Percentiles rank a stretch among this genome's conserved stretches.
These are phyloP conservation scores for Lodderomyces jiufengensis DNA, from an alignment of 1,139 yeast species.

Conservation along the genomic window DNA sequence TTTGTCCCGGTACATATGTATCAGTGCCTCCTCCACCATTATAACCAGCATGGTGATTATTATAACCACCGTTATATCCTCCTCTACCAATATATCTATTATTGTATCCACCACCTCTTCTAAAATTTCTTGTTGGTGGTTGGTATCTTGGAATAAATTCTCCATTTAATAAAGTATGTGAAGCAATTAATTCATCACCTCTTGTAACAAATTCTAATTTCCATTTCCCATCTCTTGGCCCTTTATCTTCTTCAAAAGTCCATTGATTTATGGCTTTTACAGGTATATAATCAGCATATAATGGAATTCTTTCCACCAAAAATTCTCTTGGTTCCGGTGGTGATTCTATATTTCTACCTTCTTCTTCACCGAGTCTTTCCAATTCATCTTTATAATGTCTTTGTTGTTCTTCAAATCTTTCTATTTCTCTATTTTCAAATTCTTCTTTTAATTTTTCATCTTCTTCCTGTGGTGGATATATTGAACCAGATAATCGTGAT, in stretches of 20 bases:
- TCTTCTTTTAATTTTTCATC: constrained; percentile 21
- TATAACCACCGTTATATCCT: constrained; percentile 5
- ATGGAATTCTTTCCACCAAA: constrained; percentile 22
- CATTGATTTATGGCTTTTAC: constrained; percentile 44
- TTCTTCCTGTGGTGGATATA: constrained; percentile 29
- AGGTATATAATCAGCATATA: constrained; percentile 43
- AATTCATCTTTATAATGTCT: constrained; percentile 17
- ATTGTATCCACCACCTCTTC: constrained; percentile 7
- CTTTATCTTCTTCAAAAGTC: constrained; percentile 45
- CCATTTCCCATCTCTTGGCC: constrained; percentile 46
- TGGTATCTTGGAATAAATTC: constrained; percentile 24
- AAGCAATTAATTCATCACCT: constrained; percentile 31
- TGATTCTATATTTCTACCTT: constrained; percentile 11
- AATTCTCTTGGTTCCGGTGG: constrained; percentile 21
- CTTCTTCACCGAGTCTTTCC: constrained; percentile 11
- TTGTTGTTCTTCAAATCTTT: constrained; percentile 20
- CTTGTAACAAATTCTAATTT: constrained; percentile 30
- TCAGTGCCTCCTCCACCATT: constrained; percentile 5
- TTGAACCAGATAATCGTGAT: constrained; percentile 28
- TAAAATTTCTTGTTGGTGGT: constrained; percentile 9
- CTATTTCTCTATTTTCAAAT: constrained; percentile 21
- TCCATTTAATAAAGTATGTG: constrained; percentile 39
- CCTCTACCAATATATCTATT: constrained; percentile 9
- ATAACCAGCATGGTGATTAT: constrained; percentile 6
- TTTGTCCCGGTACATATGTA: constrained; percentile 9